phyloP scores from a whole-genome alignment of 2,329 filamentous ascomycete genomes.

The Diaporthe vexans region DNA sequence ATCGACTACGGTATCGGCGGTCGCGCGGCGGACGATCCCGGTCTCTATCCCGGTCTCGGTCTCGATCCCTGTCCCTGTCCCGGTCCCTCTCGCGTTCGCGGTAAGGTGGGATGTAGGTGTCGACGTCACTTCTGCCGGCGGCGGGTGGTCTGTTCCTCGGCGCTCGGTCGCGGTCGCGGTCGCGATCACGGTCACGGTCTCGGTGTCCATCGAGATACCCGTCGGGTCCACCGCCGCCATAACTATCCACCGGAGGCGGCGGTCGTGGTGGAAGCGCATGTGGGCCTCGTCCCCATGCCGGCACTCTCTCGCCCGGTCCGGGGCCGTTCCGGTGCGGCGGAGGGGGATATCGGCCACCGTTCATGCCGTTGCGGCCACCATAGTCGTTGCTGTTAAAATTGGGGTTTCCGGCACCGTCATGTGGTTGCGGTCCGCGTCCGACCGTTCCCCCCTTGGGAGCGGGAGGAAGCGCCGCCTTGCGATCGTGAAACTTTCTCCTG shows the following conservation, averaged over 20 bases:
- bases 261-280: conserved; percentile 64
- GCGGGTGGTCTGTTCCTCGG: conserved; percentile 45
- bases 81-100: conserved; percentile 54
- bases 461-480: conserved; percentile 86
- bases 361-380: conserved; percentile 62
- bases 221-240: conserved; percentile 52
- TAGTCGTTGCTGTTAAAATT: conserved; percentile 68
- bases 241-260: conserved; percentile 59
- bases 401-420: conserved; percentile 58
- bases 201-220: conserved; percentile 41
- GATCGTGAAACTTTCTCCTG: conserved; percentile 88
- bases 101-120: conserved; percentile 66
- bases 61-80: conserved; percentile 55
- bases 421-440: conserved; percentile 72
- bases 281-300: conserved; percentile 67
- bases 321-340: conserved; percentile 50
- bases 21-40: conserved; percentile 43
- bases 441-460: conserved; percentile 93
- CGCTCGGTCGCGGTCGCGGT: conserved; percentile 49
- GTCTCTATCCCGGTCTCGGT: conserved; percentile 49
- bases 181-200: conserved; percentile 52
- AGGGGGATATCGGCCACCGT: conserved; percentile 60
- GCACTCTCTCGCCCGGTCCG: conserved; percentile 54
- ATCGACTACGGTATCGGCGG: conserved; percentile 39
- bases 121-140: conserved; percentile 52